These are phyloP conservation scores for Debaryomyces udenii DNA, from an alignment of 1,139 yeast genomes.

Conservation along the genomic window DNA sequence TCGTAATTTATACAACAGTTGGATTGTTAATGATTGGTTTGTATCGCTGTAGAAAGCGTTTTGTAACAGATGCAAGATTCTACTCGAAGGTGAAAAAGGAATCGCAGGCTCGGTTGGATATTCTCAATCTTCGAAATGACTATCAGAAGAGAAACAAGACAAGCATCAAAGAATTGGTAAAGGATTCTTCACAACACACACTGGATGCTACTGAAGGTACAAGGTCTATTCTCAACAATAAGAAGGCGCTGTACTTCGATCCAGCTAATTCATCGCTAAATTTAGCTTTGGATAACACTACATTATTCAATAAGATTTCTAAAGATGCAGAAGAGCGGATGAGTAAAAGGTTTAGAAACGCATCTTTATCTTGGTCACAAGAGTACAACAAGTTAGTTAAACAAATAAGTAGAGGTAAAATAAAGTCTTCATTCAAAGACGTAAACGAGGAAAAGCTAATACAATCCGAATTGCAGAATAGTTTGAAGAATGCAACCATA, in stretches of 20 bases:
- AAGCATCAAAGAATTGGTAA: background rate
- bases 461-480: constrained; percentile 15
- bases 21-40: constrained; percentile 3
- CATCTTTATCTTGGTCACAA: constrained; percentile 28
- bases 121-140: constrained; percentile 3
- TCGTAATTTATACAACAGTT: no score
- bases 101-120: background rate
- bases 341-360: constrained; percentile 21
- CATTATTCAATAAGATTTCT: constrained; percentile 20
- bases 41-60: background rate
- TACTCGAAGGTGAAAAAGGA: background rate
- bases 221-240: constrained; percentile 8
- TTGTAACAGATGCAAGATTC: background rate
- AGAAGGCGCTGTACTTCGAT: constrained; percentile 13
- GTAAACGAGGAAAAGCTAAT: constrained; percentile 11
- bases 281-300: constrained; percentile 13
- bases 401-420: background rate
- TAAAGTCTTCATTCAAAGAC: constrained; percentile 1
- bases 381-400: background rate
- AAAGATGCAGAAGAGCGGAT: constrained; percentile 21
- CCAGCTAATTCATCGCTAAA: constrained; percentile 17
- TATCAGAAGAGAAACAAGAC: background rate
- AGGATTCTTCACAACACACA: background rate
- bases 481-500: constrained; percentile 28
- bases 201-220: constrained; percentile 5